A percentile compares a stretch with the other conserved stretches of the same genome.
Conservation (phyloP, 768 basidiomycete species). For the Boletus reticulatus region DNA sequence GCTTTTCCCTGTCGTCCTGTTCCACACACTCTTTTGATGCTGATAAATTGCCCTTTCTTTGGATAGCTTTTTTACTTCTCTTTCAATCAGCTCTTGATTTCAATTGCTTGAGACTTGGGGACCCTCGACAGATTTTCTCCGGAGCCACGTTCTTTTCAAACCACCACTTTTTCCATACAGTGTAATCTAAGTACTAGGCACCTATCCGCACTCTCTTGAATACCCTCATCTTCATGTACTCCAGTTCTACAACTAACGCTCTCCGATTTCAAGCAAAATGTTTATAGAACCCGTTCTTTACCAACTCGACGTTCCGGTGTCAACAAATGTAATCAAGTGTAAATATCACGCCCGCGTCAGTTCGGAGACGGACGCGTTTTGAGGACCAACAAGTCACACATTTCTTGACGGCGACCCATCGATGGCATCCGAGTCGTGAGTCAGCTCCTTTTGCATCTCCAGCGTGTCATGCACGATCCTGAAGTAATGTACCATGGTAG, state of each 20-base stretch:
- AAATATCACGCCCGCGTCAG: conserved; percentile 21
- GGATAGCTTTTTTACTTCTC: not conserved
- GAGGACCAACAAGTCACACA: too few species aligned
- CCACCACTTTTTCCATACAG: not conserved
- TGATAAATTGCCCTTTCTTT: not conserved
- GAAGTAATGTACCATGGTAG: conserved; percentile 3
- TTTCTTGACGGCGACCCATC: not conserved
- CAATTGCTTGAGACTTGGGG: conserved; percentile 1
- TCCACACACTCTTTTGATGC: not conserved
- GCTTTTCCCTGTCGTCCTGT: not conserved
- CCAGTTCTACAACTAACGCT: not conserved
- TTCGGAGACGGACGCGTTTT: conserved; percentile 2
- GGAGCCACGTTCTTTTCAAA: conserved; percentile 3
- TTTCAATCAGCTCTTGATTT: conserved; percentile 9
- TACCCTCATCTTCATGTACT: conserved; percentile 16
- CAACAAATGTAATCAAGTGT: conserved; percentile 7
- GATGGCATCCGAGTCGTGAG: conserved; percentile 26
- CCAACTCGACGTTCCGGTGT: not conserved
- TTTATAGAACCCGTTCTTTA: not conserved
- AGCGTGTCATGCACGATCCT: too few species aligned
- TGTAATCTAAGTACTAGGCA: conserved; percentile 26
- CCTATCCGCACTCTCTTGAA: conserved; percentile 12
- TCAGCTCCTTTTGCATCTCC: not conserved
- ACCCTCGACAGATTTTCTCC: conserved; percentile 6
- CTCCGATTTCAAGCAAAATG: not conserved